Percentiles rank a stretch among this genome's conserved stretches.
These are phyloP conservation scores for Mycena epipterygia DNA, from an alignment of 768 basidiomycete species.

Conservation along the genomic window DNA sequence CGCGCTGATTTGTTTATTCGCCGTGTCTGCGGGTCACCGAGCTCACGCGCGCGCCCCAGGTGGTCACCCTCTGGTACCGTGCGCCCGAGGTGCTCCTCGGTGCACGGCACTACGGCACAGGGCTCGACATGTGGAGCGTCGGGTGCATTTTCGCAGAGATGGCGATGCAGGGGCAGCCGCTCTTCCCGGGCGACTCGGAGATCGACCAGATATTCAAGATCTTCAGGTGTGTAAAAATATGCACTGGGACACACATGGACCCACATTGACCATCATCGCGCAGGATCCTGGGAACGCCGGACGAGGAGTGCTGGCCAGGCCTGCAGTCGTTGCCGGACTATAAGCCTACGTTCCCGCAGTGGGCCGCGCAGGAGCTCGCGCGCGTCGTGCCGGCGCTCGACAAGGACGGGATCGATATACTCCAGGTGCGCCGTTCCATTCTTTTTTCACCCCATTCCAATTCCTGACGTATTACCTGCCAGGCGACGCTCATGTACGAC, in stretches of 20 bases:
- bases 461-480: neutral
- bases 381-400: constrained; percentile 79
- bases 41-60: constrained; percentile 61
- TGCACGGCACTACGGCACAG: constrained; percentile 95
- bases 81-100: constrained; percentile 98
- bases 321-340: constrained; percentile 91
- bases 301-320: constrained; percentile 92
- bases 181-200: constrained; percentile 99
- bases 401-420: constrained; percentile 82
- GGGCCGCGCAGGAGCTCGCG: constrained; percentile 83
- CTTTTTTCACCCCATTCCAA: neutral
- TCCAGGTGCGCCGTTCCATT: constrained; percentile 65
- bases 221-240: constrained; percentile 91
- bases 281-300: constrained; percentile 96
- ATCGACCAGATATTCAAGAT: constrained; percentile 99
- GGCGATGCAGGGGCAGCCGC: constrained; percentile 89
- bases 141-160: constrained; percentile 99
- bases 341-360: constrained; percentile 97
- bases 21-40: neutral
- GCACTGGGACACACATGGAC: neutral
- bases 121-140: constrained; percentile 99
- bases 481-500: constrained; percentile 87
- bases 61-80: constrained; percentile 99
- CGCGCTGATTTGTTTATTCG: neutral
- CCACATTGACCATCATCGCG: neutral